phyloP scores from a whole-genome alignment of 768 basidiomycete species.

The Pleurotus platypus region DNA sequence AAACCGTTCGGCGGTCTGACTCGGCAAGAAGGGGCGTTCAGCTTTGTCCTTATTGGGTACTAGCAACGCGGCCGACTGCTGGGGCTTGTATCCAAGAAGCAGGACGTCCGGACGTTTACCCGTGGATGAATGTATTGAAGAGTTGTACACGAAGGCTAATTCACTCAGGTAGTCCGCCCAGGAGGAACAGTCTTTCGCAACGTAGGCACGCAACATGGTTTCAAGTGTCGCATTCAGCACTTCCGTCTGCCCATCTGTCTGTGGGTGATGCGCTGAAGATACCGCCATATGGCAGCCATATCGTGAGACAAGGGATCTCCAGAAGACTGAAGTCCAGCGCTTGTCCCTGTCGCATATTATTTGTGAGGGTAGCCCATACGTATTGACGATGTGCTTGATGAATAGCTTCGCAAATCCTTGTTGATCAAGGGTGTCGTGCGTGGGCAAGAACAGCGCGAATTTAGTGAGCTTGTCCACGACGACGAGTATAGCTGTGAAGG shows the following conservation, averaged over 20 bases:
- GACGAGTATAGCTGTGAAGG: conserved; percentile 16
- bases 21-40: conserved; percentile 2
- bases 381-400: conserved; percentile 14
- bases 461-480: conserved; percentile 19
- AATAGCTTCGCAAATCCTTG: conserved; percentile 19
- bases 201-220: conserved; percentile 18
- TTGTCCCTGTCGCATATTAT: conserved; percentile 13
- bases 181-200: conserved; percentile 13
- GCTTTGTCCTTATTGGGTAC: background rate
- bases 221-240: conserved; percentile 21
- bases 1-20: background rate
- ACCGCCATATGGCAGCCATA: conserved; percentile 17
- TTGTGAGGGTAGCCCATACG: conserved; percentile 16
- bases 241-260: conserved; percentile 18
- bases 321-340: conserved; percentile 21
- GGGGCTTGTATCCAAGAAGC: conserved; percentile 13
- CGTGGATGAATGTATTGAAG: conserved; percentile 15
- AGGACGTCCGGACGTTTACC: conserved; percentile 15
- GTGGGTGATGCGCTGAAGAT: conserved; percentile 26
- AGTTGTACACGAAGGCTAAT: conserved; percentile 22
- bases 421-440: conserved; percentile 12
- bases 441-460: conserved; percentile 16
- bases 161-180: conserved; percentile 20
- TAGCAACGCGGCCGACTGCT: background rate
- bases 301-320: conserved; percentile 16